These are phyloP conservation scores for Francoa sonchifolia DNA, from an alignment of 441 rosid genomes.

Conservation along the genomic window DNA sequence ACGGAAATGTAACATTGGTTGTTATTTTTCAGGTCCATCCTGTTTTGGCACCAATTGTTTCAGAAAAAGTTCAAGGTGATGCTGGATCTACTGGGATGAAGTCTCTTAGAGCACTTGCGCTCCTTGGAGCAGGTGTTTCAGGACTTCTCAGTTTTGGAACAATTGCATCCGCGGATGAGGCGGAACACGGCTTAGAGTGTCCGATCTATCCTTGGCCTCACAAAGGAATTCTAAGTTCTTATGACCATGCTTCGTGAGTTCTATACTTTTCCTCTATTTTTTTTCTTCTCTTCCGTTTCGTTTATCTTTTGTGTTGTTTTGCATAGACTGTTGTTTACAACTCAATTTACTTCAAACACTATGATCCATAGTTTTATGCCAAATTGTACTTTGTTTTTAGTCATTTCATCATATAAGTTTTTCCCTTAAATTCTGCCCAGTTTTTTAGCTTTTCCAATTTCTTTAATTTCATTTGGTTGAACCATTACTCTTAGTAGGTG, in stretches of 20 bases:
- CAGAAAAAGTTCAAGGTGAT: slow-evolving; percentile 55
- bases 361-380: too few species aligned
- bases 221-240: slow-evolving; percentile 89
- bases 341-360: too few species aligned
- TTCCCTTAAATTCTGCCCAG: too few species aligned
- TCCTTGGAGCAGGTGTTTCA: slow-evolving; percentile 81
- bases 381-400: not conserved
- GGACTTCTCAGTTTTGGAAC: slow-evolving; percentile 75
- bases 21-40: slow-evolving; percentile 45
- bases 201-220: slow-evolving; percentile 99
- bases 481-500: too few species aligned
- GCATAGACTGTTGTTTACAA: too few species aligned
- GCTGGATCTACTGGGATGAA: slow-evolving; percentile 41
- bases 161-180: slow-evolving; percentile 91
- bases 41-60: slow-evolving; percentile 33
- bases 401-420: not conserved
- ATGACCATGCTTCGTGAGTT: slow-evolving; percentile 98
- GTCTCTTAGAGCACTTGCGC: slow-evolving; percentile 49
- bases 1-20: not conserved
- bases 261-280: slow-evolving; percentile 2
- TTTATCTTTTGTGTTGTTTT: not conserved
- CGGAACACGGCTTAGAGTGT: slow-evolving; percentile 83
- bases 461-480: too few species aligned
- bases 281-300: not conserved
- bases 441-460: too few species aligned